phyloP scores from a whole-genome alignment of 805 yeast genomes.

The Aciculoconidium aculeatum region DNA sequence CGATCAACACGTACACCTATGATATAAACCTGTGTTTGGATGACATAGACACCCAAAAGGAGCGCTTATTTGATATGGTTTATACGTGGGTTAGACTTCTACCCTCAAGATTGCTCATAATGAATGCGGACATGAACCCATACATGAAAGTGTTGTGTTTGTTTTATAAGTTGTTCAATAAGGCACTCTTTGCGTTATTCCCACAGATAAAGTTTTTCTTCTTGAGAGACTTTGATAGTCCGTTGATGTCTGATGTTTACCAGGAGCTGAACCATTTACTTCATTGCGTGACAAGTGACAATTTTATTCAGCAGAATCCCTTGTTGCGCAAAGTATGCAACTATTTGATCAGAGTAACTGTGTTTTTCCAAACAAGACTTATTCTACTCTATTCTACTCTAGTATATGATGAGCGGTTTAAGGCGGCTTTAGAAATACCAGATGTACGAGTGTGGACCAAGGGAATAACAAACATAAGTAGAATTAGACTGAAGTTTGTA shows the following conservation, averaged over 20 bases:
- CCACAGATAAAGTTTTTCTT: constrained; percentile 39
- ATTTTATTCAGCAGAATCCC: constrained; percentile 3
- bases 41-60: constrained; percentile 26
- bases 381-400: constrained; percentile 22
- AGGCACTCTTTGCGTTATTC: constrained; percentile 26
- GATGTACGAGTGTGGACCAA: constrained; percentile 23
- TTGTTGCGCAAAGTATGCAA: constrained; percentile 5
- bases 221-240: constrained; percentile 35
- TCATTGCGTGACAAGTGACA: constrained; percentile 2
- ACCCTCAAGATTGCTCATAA: constrained; percentile 24
- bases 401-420: constrained; percentile 17
- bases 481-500: constrained; percentile 17
- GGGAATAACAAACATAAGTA: constrained; percentile 20
- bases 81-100: constrained; percentile 29
- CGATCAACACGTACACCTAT: constrained; percentile 24
- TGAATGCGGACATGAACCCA: constrained; percentile 20
- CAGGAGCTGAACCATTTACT: constrained; percentile 3
- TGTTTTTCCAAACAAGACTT: constrained; percentile 25
- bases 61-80: constrained; percentile 28
- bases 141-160: constrained; percentile 27
- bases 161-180: constrained; percentile 28
- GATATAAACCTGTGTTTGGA: constrained; percentile 15
- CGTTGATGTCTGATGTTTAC: constrained; percentile 34
- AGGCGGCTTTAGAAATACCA: constrained; percentile 12
- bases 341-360: constrained; percentile 26